A percentile compares a stretch with the other conserved stretches of the same genome.
These are phyloP conservation scores for Elaphomyces granulatus DNA, from an alignment of 495 filamentous ascomycete genomes.

Conservation along the genomic window DNA sequence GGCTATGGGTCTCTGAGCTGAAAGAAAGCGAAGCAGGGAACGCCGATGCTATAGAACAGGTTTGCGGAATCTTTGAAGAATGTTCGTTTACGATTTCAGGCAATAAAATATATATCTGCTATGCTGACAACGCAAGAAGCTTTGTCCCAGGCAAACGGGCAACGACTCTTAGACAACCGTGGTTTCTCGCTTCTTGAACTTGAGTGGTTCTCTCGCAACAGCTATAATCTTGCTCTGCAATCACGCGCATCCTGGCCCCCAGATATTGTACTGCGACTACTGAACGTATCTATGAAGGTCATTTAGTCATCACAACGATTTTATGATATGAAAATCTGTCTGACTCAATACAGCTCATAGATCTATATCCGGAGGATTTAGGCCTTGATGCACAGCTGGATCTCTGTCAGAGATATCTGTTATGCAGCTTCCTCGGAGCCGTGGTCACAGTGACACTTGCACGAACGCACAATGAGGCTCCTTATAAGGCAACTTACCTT, in stretches of 20 bases:
- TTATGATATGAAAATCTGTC: not conserved
- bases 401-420: constrained; percentile 42
- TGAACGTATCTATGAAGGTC: constrained; percentile 43
- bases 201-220: constrained; percentile 68
- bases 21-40: constrained; percentile 20
- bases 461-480: constrained; percentile 46
- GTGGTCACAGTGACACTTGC: constrained; percentile 46
- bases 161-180: constrained; percentile 11
- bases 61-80: constrained; percentile 49
- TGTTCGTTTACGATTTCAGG: constrained; percentile 31
- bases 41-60: constrained; percentile 24
- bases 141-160: constrained; percentile 26
- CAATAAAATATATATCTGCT: constrained; percentile 24
- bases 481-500: constrained; percentile 26
- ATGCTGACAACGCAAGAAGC: no score
- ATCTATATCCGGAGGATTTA: constrained; percentile 39
- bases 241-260: constrained; percentile 40
- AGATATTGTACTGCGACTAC: constrained; percentile 36
- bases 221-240: constrained; percentile 59
- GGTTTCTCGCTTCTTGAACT: constrained; percentile 47
- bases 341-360: constrained; percentile 34
- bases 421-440: constrained; percentile 54
- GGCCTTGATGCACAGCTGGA: constrained; percentile 28
- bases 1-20: constrained; percentile 23
- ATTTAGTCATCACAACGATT: not conserved